Conservation (phyloP, 345 rosid species). For the Dovyalis caffra region DNA sequence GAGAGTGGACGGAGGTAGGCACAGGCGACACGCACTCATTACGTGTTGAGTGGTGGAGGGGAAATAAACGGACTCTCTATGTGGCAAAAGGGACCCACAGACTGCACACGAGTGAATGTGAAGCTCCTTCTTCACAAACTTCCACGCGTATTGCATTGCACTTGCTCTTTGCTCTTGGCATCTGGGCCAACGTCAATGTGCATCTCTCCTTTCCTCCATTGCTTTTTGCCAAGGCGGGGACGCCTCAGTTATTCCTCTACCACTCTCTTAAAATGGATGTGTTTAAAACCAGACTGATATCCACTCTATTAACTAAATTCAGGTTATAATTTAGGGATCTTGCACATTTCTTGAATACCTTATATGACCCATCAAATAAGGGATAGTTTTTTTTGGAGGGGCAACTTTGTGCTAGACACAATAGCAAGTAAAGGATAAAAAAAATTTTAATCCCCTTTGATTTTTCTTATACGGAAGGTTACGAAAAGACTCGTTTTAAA, state of each 20-base stretch:
- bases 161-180: neutral
- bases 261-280: neutral
- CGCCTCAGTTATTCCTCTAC: no score
- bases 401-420: no score
- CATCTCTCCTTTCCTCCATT: neutral
- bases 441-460: no score
- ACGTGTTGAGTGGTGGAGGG: constrained; percentile 5
- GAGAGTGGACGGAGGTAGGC: neutral
- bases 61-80: no score
- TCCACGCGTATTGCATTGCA: constrained; percentile 18
- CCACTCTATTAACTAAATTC: no score
- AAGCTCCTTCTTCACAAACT: constrained; percentile 3
- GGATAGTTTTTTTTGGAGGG: neutral
- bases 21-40: constrained; percentile 37
- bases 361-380: no score
- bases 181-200: constrained; percentile 4
- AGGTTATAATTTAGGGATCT: no score
- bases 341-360: no score
- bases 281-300: no score
- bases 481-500: neutral
- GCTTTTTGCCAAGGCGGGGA: no score
- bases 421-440: no score
- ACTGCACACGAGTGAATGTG: neutral
- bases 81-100: neutral
- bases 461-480: neutral